Evolutionary conservation across 306 rosid species (phyloP).

Genomic region (Citrullus colocynthis): DNA sequence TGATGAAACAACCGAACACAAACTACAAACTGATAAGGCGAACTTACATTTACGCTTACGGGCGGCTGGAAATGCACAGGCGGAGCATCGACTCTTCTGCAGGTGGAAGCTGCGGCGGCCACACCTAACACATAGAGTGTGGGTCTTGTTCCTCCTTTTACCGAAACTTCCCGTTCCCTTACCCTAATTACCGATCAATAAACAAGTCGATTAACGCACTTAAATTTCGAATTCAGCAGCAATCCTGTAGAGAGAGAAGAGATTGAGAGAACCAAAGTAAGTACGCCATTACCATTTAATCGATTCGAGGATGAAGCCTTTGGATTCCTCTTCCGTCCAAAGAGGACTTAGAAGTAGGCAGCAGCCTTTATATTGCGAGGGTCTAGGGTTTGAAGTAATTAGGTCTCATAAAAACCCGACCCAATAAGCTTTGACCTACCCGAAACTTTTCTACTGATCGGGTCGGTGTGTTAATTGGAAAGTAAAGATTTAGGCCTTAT

Average conservation of each 20-base stretch:
- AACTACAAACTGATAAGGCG: background rate
- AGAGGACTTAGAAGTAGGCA: background rate
- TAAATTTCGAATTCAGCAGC: background rate
- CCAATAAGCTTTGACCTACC: background rate
- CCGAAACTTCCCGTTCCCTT: conserved; percentile 99
- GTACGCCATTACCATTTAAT: conserved; percentile 37
- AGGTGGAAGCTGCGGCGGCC: conserved; percentile 98
- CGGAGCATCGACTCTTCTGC: conserved; percentile 97
- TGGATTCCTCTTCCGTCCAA: background rate
- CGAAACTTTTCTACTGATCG: background rate
- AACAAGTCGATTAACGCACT: background rate
- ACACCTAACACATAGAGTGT: conserved; percentile 91
- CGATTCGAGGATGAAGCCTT: conserved; percentile 1
- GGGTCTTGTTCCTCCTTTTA: conserved; percentile 97
- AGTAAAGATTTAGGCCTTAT: background rate
- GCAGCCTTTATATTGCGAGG: background rate
- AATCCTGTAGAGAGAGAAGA: background rate
- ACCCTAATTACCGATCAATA: conserved; percentile 34
- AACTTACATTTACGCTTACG: conserved; percentile 70
- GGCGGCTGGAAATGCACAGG: conserved; percentile 92
- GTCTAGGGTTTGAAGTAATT: conserved; percentile 1
- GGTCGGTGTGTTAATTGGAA: background rate
- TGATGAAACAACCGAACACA: background rate
- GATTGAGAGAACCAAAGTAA: background rate
- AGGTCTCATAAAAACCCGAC: background rate